Evolutionary conservation across 305 asterid species (phyloP).

Genomic region (Fraxinus paxiana): DNA sequence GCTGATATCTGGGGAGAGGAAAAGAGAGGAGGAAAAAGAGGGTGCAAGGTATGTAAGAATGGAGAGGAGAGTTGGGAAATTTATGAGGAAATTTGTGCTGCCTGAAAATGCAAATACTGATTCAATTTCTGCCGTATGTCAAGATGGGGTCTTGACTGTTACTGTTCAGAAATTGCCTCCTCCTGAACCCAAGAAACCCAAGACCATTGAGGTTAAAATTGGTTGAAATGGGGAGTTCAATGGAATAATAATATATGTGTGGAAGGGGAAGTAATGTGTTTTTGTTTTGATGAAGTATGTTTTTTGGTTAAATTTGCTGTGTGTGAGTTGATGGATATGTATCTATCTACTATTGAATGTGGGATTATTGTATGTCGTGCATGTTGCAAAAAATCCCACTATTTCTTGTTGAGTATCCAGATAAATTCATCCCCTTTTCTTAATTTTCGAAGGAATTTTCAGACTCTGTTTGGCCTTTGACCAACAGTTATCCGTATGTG

Average conservation of each 20-base stretch:
- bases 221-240: constrained; percentile 30
- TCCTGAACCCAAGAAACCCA: constrained; percentile 70
- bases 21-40: constrained; percentile 55
- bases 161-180: constrained; percentile 68
- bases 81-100: constrained; percentile 58
- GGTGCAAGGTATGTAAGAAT: constrained; percentile 55
- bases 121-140: constrained; percentile 55
- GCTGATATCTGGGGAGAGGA: constrained; percentile 56
- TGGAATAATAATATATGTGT: not conserved
- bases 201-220: constrained; percentile 58
- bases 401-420: not conserved
- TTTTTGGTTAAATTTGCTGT: not conserved
- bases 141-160: constrained; percentile 70
- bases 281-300: not conserved
- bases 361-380: not conserved
- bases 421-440: not conserved
- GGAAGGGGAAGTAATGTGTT: not conserved
- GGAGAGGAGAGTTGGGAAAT: constrained; percentile 63
- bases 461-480: not conserved
- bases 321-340: not conserved
- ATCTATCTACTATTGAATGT: not conserved
- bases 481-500: not conserved
- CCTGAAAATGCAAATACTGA: constrained; percentile 67
- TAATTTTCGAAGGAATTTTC: not conserved
- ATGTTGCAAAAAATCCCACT: not conserved